These are phyloP conservation scores for Singerocomus inundabilis DNA, from an alignment of 1,284 basidiomycete species.

Conservation along the genomic window DNA sequence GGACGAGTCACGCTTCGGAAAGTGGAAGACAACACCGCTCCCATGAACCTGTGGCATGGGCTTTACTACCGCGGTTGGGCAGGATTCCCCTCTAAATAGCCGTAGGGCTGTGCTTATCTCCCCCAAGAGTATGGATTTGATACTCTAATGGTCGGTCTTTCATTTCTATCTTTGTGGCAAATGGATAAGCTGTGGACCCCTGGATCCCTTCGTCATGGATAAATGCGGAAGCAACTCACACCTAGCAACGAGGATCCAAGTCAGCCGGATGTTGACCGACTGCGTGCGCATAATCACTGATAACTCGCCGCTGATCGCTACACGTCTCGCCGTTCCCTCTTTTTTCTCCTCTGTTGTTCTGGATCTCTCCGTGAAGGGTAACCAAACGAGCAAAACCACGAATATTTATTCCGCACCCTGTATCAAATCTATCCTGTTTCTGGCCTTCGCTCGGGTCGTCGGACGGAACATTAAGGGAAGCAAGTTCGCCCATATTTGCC, in stretches of 20 bases:
- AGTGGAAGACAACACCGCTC: neutral
- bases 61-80: neutral
- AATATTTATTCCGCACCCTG: too few species aligned
- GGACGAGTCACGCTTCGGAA: neutral
- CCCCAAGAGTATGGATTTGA: neutral
- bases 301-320: too few species aligned
- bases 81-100: neutral
- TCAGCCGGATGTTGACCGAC: neutral
- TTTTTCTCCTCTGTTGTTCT: too few species aligned
- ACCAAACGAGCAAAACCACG: neutral
- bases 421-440: neutral
- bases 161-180: neutral
- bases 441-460: neutral
- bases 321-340: too few species aligned
- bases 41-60: neutral
- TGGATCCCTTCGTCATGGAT: too few species aligned
- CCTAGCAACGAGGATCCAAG: neutral
- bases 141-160: neutral
- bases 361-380: neutral
- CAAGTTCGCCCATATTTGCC: too few species aligned
- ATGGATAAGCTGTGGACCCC: neutral
- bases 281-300: neutral
- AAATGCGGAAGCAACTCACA: too few species aligned
- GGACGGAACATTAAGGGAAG: too few species aligned
- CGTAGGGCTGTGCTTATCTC: constrained; percentile 3